These are phyloP conservation scores for Fistulinella prunicolor DNA, from an alignment of 768 basidiomycete species.

Conservation along the genomic window DNA sequence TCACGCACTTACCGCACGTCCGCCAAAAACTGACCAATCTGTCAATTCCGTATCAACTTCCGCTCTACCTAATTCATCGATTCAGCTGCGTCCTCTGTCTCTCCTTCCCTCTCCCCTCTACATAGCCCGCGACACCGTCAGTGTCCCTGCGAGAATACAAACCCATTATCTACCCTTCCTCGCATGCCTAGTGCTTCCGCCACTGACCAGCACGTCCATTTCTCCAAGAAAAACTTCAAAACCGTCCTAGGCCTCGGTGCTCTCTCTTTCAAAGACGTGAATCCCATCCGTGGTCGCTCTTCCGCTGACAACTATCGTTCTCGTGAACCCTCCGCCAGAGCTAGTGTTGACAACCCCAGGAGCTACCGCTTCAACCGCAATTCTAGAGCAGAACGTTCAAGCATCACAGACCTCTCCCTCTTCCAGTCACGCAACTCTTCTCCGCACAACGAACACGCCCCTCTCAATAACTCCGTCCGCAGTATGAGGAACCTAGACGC, in stretches of 20 bases:
- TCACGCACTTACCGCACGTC: conserved; percentile 36
- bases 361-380: conserved; percentile 35
- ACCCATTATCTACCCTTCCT: conserved; percentile 19
- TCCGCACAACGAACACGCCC: conserved; percentile 32
- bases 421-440: conserved; percentile 36
- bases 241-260: conserved; percentile 45
- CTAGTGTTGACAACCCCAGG: conserved; percentile 46
- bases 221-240: conserved; percentile 47
- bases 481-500: conserved; percentile 44
- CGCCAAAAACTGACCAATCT: conserved; percentile 28
- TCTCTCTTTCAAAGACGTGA: conserved; percentile 36
- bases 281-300: conserved; percentile 28
- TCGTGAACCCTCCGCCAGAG: conserved; percentile 34
- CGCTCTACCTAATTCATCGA: conserved; percentile 32
- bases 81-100: conserved; percentile 24
- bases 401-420: conserved; percentile 41
- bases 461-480: conserved; percentile 31
- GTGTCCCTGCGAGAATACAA: conserved; percentile 28
- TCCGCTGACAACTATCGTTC: conserved; percentile 27
- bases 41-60: conserved; percentile 28
- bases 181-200: conserved; percentile 45
- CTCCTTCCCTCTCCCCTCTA: conserved; percentile 21
- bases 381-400: conserved; percentile 35
- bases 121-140: conserved; percentile 26
- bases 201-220: conserved; percentile 33